Evolutionary conservation across 352 stramenopile genomes (phyloP), one percentile per base, ranked within the genome.

Genomic region (Hyphochytrium catenoides): DNA sequence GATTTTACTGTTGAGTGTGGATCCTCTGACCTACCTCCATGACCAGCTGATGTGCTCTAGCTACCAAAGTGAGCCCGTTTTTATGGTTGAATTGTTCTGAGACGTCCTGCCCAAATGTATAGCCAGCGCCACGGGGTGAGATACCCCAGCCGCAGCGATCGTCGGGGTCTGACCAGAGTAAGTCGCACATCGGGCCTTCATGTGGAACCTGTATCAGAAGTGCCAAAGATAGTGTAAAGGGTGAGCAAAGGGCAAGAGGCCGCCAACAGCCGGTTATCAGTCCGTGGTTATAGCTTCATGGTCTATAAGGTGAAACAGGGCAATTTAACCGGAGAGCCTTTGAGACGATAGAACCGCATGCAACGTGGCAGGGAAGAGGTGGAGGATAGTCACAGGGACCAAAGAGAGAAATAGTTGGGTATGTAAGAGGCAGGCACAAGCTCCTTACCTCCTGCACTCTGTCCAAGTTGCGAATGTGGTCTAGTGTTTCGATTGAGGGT

Each of bases 131-230:
- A 28, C 84, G 65, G 41, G 84, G 83, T 23, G 74, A 94, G 38
- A 95, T 91, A 43, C 83, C 84, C 86, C 85, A 96, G 31, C 86
- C 85, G 23, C 59, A 81, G 31, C 69, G 54, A 43, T 91, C 76
- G 48, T 96, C 82, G 4, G 89, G 87, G 62, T 98, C 89, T 25
- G 69, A 92, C 88, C 88, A 97, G 4, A 98, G 59, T 26, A 98
- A 58, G 65, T 97, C 89, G 53, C 89, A 97, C 79, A 98, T 94
- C 6, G 83, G 75, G 21, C 89, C 89, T 49, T 97, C 87, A 50
- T 98, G 81, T 1, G 86, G 83, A 21, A 95, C 62, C 48, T 59
- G 25, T n/a, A 34, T 11, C 26, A n/a, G n/a, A 12, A 11, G 12
- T 36, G 12, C 28, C 23, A 36, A 29, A n/a, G 12, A 36, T 29